Evolutionary conservation across 768 basidiomycete genomes (phyloP), one percentile per base, ranked within the genome.

Genomic region (Boletus pseudo-olivaceus): DNA sequence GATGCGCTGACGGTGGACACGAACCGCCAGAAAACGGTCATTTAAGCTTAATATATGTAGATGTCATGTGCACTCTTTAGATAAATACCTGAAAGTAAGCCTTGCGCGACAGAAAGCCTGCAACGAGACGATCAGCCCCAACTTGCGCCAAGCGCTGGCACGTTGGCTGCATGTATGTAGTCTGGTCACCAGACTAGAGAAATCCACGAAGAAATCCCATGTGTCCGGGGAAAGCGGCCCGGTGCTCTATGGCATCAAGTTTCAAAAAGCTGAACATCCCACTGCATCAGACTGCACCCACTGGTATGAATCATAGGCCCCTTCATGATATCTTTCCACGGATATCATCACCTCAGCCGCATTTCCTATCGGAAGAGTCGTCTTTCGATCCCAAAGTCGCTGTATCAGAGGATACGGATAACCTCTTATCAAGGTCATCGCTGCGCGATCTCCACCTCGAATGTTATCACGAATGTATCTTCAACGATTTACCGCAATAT

Each of bases 401-500:
- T 2, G 19, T 4, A 40, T 50, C 48, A 14, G 23, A 46, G 7
- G 19, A 37, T 1, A 30, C 7, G 32, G 50, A 53, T 20, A 14
- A 17, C 32, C 1, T 5, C 30, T 19, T 44, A n/a, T 44, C 56
- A n/a, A 33, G 1, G 8, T 45, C 46, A 1, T 48, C 47, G 0
- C 44, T 58, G 11, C 23, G 5, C 7, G 37, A 33, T 12, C 23
- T 51, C 12, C 53, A 30, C 44, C 32, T 59, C 32, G 37, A 50
- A 7, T 60, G 46, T 10, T 58, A 15, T 2, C 55, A 49, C 35
- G 53, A 54, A 47, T 51, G 39, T 14, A 7, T 47, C 53, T 53
- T 40, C 51, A 63, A 59, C 5, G 53, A 58, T 20, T 8, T 59
- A 0, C 61, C 61, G 4, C 62, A 54, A 40, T 58, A 59, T 47